Percentiles rank a stretch among this genome's conserved stretches.
phyloP scores from a whole-genome alignment of 306 rosid species.

The Arachis hypogaea region DNA sequence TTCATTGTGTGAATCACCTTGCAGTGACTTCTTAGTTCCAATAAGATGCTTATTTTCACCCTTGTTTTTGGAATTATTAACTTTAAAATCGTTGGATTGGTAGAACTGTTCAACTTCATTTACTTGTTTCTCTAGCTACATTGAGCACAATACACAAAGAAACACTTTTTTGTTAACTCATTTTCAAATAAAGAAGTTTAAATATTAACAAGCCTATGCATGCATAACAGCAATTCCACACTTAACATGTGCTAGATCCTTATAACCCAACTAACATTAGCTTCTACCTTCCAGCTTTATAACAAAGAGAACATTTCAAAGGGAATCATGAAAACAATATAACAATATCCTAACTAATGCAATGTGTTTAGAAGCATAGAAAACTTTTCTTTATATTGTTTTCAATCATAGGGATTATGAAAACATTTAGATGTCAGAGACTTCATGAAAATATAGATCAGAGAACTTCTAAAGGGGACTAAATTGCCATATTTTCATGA shows the following conservation, averaged over 20 bases:
- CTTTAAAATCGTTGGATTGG: constrained; percentile 35
- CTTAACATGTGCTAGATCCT: neutral
- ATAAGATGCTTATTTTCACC: constrained; percentile 54
- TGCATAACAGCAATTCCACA: neutral
- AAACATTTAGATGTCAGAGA: neutral
- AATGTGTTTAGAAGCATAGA: too few species aligned
- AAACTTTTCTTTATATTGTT: too few species aligned
- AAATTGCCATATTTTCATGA: too few species aligned
- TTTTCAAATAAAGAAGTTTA: constrained; percentile 19
- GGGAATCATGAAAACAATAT: too few species aligned
- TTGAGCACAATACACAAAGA: constrained; percentile 16
- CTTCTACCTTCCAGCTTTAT: neutral
- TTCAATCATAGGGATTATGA: too few species aligned
- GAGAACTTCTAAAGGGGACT: neutral
- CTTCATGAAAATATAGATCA: neutral
- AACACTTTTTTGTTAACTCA: constrained; percentile 23
- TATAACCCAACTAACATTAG: neutral
- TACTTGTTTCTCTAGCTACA: constrained; percentile 74
- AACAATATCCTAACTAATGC: too few species aligned
- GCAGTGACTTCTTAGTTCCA: constrained; percentile 55
- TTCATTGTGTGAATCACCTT: constrained; percentile 57
- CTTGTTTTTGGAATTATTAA: constrained; percentile 55
- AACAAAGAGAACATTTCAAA: too few species aligned
- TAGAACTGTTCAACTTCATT: constrained; percentile 62
- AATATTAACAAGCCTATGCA: constrained; percentile 6